A percentile compares a stretch with the other conserved stretches of the same genome.
These are phyloP conservation scores for Thelephora ganbajun DNA, from an alignment of 768 basidiomycete genomes.

Conservation along the genomic window DNA sequence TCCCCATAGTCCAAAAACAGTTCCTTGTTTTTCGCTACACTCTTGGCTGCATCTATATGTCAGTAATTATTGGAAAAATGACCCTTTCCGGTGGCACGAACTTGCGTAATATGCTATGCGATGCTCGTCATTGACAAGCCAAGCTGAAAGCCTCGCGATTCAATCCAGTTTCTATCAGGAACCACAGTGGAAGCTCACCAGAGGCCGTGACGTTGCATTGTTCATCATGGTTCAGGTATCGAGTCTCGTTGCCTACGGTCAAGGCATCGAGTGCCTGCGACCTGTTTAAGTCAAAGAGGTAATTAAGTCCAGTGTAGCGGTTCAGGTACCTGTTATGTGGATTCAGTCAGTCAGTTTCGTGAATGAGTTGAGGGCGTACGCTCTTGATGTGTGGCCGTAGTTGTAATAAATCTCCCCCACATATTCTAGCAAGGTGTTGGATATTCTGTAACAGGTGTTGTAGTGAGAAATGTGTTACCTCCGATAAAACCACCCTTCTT, in stretches of 20 bases:
- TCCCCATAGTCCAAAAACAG: not conserved
- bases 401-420: conserved; percentile 18
- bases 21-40: not conserved
- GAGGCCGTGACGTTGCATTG: conserved; percentile 11
- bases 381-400: not conserved
- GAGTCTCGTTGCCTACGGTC: conserved; percentile 27
- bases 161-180: not conserved
- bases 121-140: conserved; percentile 19
- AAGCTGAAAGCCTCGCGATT: conserved; percentile 7
- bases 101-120: conserved; percentile 24
- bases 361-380: not conserved
- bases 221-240: conserved; percentile 27
- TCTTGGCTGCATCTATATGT: not conserved
- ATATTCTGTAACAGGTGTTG: no score
- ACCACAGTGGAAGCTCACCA: conserved; percentile 11
- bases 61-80: no score
- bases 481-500: conserved; percentile 17
- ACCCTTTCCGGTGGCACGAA: conserved; percentile 10
- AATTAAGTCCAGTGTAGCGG: conserved; percentile 16
- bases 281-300: conserved; percentile 17
- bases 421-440: conserved; percentile 23
- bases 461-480: conserved; percentile 8
- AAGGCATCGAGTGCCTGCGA: conserved; percentile 23
- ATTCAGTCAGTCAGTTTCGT: conserved; percentile 6
- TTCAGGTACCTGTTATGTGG: not conserved